Conservation (phyloP, 306 rosid species). For the Glycine tomentella region DNA sequence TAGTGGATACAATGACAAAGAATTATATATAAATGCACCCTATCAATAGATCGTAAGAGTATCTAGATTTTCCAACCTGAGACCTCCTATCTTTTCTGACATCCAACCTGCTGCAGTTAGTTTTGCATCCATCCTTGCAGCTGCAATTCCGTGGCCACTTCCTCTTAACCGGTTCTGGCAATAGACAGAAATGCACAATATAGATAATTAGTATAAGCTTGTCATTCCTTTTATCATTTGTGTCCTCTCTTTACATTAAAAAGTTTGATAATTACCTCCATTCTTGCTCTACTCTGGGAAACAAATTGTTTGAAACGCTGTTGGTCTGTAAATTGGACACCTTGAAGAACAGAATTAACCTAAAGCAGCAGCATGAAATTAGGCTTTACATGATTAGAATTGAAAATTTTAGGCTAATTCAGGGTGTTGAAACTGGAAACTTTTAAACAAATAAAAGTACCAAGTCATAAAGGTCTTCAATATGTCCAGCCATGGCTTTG, state of each 20-base stretch:
- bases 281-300: constrained; percentile 93
- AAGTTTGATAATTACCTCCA: constrained; percentile 74
- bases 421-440: constrained; percentile 20
- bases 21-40: constrained; percentile 23
- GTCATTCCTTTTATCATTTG: constrained; percentile 21
- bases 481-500: constrained; percentile 92
- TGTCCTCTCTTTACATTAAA: constrained; percentile 12
- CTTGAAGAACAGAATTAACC: constrained; percentile 89
- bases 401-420: constrained; percentile 8
- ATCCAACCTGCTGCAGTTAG: constrained; percentile 92
- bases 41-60: constrained; percentile 35
- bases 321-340: constrained; percentile 94
- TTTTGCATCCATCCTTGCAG: constrained; percentile 99
- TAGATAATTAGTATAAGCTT: constrained; percentile 23
- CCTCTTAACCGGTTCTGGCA: constrained; percentile 93
- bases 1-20: neutral
- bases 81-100: constrained; percentile 96
- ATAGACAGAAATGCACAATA: constrained; percentile 41
- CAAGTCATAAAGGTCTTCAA: constrained; percentile 90
- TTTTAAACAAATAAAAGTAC: constrained; percentile 52
- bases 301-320: constrained; percentile 97
- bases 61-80: constrained; percentile 70
- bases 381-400: constrained; percentile 29
- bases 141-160: constrained; percentile 96
- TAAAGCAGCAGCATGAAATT: constrained; percentile 51